Conservation (phyloP, 257 asterid genomes). For the Dorcoceras hygrometricum region DNA sequence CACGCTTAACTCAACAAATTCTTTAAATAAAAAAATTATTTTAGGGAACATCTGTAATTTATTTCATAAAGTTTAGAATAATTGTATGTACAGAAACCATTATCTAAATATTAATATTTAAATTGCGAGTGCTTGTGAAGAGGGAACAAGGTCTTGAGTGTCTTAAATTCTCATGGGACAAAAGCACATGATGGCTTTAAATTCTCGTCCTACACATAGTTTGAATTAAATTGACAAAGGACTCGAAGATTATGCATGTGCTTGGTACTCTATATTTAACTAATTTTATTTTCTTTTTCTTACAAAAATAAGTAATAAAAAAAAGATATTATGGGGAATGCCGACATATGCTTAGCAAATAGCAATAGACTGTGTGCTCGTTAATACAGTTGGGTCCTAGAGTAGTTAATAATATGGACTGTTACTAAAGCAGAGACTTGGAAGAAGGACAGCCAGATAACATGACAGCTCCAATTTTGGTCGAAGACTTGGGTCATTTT, state of each 20-base stretch:
- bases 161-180: not conserved
- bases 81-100: no score
- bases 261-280: not conserved
- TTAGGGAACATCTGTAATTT: no score
- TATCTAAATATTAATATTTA: no score
- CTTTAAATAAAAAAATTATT: no score
- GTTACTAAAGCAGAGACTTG: conserved; percentile 32
- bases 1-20: no score
- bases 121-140: not conserved
- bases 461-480: not conserved
- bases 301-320: no score
- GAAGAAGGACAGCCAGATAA: conserved; percentile 40
- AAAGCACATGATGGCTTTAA: not conserved
- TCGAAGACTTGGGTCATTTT: conserved; percentile 11
- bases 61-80: no score
- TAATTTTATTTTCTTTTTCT: not conserved
- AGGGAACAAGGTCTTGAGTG: not conserved
- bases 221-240: not conserved
- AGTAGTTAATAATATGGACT: conserved; percentile 2
- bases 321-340: not conserved
- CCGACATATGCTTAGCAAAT: conserved; percentile 3
- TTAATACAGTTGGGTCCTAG: conserved; percentile 18
- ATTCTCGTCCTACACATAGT: not conserved
- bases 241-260: not conserved
- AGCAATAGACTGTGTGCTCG: not conserved